Conservation (phyloP, 768 basidiomycete genomes). For the Agrocybe pediades region DNA sequence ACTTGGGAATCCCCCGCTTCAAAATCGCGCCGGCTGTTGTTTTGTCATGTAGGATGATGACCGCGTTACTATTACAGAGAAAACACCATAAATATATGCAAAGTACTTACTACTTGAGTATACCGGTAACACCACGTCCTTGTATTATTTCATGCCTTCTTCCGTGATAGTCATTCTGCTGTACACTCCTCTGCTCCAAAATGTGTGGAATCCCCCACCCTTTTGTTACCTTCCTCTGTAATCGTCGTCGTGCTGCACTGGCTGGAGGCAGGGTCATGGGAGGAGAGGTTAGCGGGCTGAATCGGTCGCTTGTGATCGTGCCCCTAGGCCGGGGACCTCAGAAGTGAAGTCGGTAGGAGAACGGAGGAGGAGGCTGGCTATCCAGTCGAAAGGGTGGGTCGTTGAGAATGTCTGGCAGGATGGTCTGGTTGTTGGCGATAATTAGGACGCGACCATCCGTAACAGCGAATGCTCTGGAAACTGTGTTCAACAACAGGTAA, state of each 20-base stretch:
- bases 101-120: too few species aligned
- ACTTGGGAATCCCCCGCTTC: too few species aligned
- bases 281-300: constrained; percentile 23
- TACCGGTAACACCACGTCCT: too few species aligned
- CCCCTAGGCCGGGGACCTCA: constrained; percentile 49
- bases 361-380: constrained; percentile 37
- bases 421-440: constrained; percentile 41
- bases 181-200: constrained; percentile 40
- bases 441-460: constrained; percentile 41
- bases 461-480: constrained; percentile 26
- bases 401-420: constrained; percentile 46
- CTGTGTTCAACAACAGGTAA: too few species aligned
- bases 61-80: too few species aligned
- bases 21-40: too few species aligned
- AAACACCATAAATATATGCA: too few species aligned
- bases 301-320: constrained; percentile 31
- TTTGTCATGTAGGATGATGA: too few species aligned
- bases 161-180: too few species aligned
- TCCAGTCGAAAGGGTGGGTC: constrained; percentile 41
- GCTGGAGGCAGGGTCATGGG: constrained; percentile 35
- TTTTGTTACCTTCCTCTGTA: too few species aligned
- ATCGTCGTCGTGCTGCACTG: too few species aligned
- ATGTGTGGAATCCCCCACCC: constrained; percentile 48
- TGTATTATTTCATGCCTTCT: too few species aligned
- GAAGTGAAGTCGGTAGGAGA: constrained; percentile 41